These are phyloP conservation scores for Pseudomonodictys pantanalensis DNA, from an alignment of 495 filamentous ascomycete genomes.

Conservation along the genomic window DNA sequence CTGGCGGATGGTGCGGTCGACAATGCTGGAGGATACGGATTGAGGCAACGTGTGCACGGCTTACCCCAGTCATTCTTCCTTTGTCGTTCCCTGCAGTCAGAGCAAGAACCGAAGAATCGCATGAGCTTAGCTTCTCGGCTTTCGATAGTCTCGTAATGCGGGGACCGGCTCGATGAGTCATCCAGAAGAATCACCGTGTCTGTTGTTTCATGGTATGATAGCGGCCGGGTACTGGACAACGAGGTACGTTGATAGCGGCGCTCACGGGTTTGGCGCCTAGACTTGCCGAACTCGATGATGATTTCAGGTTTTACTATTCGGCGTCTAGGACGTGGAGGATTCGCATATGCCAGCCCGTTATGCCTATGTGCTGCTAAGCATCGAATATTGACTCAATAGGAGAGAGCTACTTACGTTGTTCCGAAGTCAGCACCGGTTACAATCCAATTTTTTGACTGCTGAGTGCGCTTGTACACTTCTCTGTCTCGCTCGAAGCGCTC, in stretches of 20 bases:
- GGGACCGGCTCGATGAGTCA: background rate
- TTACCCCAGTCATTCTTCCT: background rate
- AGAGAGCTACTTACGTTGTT: too few species aligned
- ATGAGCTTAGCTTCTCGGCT: background rate
- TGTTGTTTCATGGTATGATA: background rate
- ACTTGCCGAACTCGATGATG: background rate
- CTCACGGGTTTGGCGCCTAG: background rate
- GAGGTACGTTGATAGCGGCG: background rate
- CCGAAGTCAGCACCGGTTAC: too few species aligned
- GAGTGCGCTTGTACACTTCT: too few species aligned
- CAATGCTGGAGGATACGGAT: background rate
- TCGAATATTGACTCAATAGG: too few species aligned
- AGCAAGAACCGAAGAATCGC: background rate
- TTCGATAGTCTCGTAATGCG: too few species aligned
- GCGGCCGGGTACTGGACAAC: background rate
- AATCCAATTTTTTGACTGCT: too few species aligned
- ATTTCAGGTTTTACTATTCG: background rate
- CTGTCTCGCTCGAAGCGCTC: too few species aligned
- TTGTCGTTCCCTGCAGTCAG: background rate
- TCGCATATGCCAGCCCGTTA: too few species aligned
- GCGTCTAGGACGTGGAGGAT: background rate
- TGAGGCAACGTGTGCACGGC: background rate
- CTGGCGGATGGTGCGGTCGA: background rate
- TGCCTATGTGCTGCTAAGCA: too few species aligned
- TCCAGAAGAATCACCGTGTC: background rate